A percentile compares a stretch with the other conserved stretches of the same genome.
Conservation (phyloP, 2,329 filamentous ascomycete species). For the Xylaria sp. region DNA sequence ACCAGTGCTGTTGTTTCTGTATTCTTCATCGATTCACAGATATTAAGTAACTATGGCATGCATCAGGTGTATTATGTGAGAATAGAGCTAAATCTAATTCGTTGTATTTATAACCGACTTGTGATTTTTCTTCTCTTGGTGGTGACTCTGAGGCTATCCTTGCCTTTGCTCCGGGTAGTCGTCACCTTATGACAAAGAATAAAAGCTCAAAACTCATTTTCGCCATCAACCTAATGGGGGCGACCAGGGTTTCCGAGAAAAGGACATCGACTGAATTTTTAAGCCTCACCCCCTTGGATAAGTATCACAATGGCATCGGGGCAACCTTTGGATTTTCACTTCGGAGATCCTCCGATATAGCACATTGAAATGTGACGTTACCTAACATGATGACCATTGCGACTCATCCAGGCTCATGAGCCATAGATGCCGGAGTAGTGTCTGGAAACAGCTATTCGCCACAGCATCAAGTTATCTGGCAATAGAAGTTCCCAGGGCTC, state of each 20-base stretch:
- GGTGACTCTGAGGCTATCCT: not conserved
- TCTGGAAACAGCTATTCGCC: no score
- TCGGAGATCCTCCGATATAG: no score
- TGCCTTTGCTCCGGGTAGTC: not conserved
- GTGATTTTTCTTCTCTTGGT: not conserved
- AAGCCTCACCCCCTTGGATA: no score
- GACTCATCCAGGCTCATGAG: not conserved
- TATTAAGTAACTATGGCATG: not conserved
- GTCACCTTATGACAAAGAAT: not conserved
- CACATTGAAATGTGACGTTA: not conserved
- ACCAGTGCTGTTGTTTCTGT: not conserved
- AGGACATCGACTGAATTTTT: not conserved
- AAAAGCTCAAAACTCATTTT: not conserved
- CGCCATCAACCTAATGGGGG: no score
- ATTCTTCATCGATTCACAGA: not conserved
- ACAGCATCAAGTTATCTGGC: no score
- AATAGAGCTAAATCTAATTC: not conserved
- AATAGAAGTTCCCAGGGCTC: no score
- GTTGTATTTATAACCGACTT: not conserved
- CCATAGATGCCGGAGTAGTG: not conserved
- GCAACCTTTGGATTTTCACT: no score
- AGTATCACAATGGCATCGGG: no score
- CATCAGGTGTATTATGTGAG: not conserved
- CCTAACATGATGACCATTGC: not conserved
- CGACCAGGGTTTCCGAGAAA: no score